Evolutionary conservation across 1,284 basidiomycete species (phyloP), one percentile per base, ranked within the genome.

Genomic region (Termitomyces sp.): DNA sequence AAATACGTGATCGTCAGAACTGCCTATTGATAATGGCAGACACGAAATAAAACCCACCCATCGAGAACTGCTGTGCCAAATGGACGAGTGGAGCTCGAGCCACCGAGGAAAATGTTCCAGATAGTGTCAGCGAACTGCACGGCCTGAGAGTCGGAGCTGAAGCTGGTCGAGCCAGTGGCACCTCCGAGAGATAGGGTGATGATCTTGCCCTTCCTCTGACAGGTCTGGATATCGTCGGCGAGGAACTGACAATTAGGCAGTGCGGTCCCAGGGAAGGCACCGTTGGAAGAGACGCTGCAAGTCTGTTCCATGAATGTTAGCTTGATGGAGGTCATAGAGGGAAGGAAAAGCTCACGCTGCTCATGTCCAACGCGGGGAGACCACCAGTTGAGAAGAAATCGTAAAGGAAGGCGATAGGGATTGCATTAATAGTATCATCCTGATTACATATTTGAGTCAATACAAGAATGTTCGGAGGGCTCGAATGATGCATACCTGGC

Each of bases 21-120:
- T 36, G 10, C 19, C 7, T 5, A n/a, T 26, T 8, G 8, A 8
- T 13, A 19, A n/a, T 2, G 6, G 36, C 2, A 24, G 21, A 17
- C 26, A 26, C 38, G 26, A 26, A 28, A 21, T 17, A 2, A 5
- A 30, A 69, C 75, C 26, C 56, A 84, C 82, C 84, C 85, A 59
- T 88, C 85, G 15, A 88, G 73, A 6, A 86, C 79, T 1, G 81
- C 83, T 36, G 67, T 61, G 17, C 84, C 85, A 60, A 86, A 86
- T 0, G 85, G 85, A 53, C 85, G 72, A 3, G 75, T 72, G 7
- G 68, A 67, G 60, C 76, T 79, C 1, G 73, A 72, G 2, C 82
- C 84, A 12, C 82, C 85, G 17, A 87, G 72, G 71, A 87, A 86
- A 17, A 81, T 53, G 64, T 87, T 74, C 84, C 85, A 87, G 45